Conservation (phyloP, 805 yeast genomes). For the Kodamaea fukazawae region DNA sequence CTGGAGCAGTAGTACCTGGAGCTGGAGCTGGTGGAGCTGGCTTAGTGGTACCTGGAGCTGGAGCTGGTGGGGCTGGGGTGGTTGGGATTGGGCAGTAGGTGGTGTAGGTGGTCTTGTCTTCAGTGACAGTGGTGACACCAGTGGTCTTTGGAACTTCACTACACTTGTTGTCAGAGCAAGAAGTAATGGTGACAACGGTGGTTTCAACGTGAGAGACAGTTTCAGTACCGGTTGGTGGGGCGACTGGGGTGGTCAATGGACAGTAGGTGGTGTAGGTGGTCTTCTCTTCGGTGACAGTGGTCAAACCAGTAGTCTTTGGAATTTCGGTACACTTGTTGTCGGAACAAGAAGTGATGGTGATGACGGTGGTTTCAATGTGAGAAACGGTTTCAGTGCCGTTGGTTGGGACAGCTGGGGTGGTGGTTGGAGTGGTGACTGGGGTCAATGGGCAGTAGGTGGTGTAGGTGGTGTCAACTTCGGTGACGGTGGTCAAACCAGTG, state of each 20-base stretch:
- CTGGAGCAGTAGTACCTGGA: slow-evolving; percentile 3
- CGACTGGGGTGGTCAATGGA: slow-evolving; percentile 15
- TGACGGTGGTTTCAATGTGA: slow-evolving; percentile 20
- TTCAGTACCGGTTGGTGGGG: slow-evolving; percentile 21
- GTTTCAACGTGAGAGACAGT: slow-evolving; percentile 16
- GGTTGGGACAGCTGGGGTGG: slow-evolving; percentile 12
- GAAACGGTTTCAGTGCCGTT: slow-evolving; percentile 9
- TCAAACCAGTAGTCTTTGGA: slow-evolving; percentile 24
- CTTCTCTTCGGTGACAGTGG: slow-evolving; percentile 19
- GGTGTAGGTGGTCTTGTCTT: slow-evolving; percentile 29
- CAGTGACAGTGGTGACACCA: slow-evolving; percentile 37
- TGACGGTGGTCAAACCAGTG: slow-evolving; percentile 24
- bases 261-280: slow-evolving; percentile 26
- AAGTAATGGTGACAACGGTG: slow-evolving; percentile 33
- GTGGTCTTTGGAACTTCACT: slow-evolving; percentile 24
- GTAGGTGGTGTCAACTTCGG: slow-evolving; percentile 18
- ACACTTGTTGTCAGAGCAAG: slow-evolving; percentile 34
- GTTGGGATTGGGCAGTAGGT: slow-evolving; percentile 32
- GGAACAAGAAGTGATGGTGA: slow-evolving; percentile 29
- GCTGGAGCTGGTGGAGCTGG: slow-evolving; percentile 9
- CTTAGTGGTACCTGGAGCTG: slow-evolving; percentile 11
- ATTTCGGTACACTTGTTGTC: slow-evolving; percentile 22
- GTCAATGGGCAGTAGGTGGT: slow-evolving; percentile 21
- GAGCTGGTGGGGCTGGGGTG: slow-evolving; percentile 12
- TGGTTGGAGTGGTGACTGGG: slow-evolving; percentile 4